Base-by-base conservation (phyloP, 163 green algal species). In the Trebouxia gelatinosa region DNA sequence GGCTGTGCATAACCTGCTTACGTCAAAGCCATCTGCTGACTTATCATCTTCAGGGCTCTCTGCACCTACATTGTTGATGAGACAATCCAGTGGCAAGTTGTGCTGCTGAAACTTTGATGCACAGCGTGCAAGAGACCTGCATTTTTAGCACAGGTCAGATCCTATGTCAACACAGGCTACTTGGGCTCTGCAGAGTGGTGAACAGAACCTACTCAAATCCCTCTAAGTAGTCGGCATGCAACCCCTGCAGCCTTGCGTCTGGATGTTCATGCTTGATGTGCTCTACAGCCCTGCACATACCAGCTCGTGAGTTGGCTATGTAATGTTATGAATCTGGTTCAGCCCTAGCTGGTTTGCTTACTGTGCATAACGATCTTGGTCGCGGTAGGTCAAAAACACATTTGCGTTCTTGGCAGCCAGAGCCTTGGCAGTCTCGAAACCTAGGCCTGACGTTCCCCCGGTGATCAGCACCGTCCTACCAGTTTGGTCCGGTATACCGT, bases 51-150 rank as follows among this genome's bases (percentile, higher is more conserved):
- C 35, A 32, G 62, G 62, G 35, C 62, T 71, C 26, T 71, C 62
- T 34, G 28, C 40, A 43, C 67, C 67, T 23, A 75, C 29, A 13
- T 75, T 75, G 40, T 75, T 75, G 40, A 75, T 32, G 17, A 75
- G 39, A 28, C 40, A 37, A n/a, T 75, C 32, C 67, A 75, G 21
- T 31, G 67, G 67, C 67, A 75, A 21, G 0, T 59, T 31, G 19
- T 40, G 28, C n/a, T 28, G n/a, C n/a, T 75, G 40, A 29, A 75
- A 75, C 13, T 61, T 28, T 29, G 40, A n/a, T 19, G 40, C 43
- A 40, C 67, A 75, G 2, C 61, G 19, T 39, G 40, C 28, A 61
- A 75, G 13, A 29, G 67, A 75, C 16, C 65, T 74, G 65, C 65
- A 74, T 54, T 23, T 23, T 54, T 9, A 54, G 43, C 11, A 54